Percentiles rank a stretch among this genome's conserved stretches.
Evolutionary conservation across 306 rosid genomes (phyloP).

Genomic region (Vicia faba): DNA sequence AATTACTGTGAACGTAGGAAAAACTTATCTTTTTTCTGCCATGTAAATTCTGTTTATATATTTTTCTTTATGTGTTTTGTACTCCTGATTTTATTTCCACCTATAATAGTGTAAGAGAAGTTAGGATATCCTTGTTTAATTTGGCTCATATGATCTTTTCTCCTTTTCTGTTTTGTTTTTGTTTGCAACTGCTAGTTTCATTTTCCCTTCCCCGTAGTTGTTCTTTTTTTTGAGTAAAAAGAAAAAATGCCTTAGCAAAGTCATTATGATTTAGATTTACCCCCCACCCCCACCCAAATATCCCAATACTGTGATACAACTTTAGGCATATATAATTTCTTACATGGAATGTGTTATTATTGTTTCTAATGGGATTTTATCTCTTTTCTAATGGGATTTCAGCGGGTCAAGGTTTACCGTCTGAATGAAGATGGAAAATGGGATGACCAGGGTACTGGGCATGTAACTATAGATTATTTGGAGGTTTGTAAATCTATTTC

Average conservation of each 20-base stretch:
- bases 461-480: constrained; percentile 79
- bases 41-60: constrained; percentile 15
- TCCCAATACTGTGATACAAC: neutral
- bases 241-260: constrained; percentile 12
- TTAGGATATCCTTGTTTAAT: constrained; percentile 4
- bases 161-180: neutral
- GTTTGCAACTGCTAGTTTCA: constrained; percentile 19
- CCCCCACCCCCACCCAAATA: neutral
- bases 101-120: neutral
- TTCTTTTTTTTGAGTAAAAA: constrained; percentile 7
- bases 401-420: constrained; percentile 98
- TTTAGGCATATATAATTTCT: constrained; percentile 15
- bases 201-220: neutral
- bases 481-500: constrained; percentile 63
- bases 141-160: neutral
- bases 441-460: constrained; percentile 99
- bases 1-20: constrained; percentile 7
- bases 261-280: neutral
- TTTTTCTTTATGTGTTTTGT: neutral
- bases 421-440: constrained; percentile 92
- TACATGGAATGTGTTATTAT: constrained; percentile 16
- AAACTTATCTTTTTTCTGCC: neutral
- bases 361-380: neutral
- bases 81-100: constrained; percentile 15
- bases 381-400: constrained; percentile 45